Percentiles rank a stretch among this genome's conserved stretches.
These are phyloP conservation scores for Talaromyces thailandensis DNA, from an alignment of 495 filamentous ascomycete species.

Conservation along the genomic window DNA sequence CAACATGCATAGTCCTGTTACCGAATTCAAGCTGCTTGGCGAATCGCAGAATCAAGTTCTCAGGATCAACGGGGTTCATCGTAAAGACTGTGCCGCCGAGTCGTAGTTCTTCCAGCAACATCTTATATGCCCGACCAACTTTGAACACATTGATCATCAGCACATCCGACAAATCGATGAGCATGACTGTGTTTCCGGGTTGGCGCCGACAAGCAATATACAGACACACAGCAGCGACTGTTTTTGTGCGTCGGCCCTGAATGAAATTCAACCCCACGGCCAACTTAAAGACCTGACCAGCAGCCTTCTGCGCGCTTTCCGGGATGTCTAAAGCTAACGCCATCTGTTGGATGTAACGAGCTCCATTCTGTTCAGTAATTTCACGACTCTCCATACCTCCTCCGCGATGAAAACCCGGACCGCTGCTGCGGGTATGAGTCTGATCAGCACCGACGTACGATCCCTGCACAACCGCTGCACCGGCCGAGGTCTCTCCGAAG, in stretches of 20 bases:
- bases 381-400: conserved; percentile 57
- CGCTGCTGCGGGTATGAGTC: conserved; percentile 53
- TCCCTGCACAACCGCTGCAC: conserved; percentile 87
- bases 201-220: conserved; percentile 74
- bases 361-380: conserved; percentile 59
- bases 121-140: conserved; percentile 76
- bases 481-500: conserved; percentile 74
- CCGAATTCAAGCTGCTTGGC: conserved; percentile 86
- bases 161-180: conserved; percentile 91
- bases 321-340: conserved; percentile 45
- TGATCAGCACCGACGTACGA: conserved; percentile 78
- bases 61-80: conserved; percentile 59
- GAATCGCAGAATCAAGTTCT: conserved; percentile 83
- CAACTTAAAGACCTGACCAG: conserved; percentile 67
- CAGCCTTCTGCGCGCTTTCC: conserved; percentile 50
- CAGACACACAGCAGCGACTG: conserved; percentile 75
- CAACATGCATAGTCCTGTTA: conserved; percentile 63
- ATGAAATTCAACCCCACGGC: conserved; percentile 69
- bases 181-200: conserved; percentile 58
- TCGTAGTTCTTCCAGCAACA: conserved; percentile 57
- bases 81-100: conserved; percentile 38
- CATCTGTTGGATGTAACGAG: conserved; percentile 42
- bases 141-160: conserved; percentile 81
- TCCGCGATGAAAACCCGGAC: conserved; percentile 46
- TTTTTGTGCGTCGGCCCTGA: conserved; percentile 76